Conservation (phyloP, 2,329 filamentous ascomycete genomes). For the Neonectria faginata region DNA sequence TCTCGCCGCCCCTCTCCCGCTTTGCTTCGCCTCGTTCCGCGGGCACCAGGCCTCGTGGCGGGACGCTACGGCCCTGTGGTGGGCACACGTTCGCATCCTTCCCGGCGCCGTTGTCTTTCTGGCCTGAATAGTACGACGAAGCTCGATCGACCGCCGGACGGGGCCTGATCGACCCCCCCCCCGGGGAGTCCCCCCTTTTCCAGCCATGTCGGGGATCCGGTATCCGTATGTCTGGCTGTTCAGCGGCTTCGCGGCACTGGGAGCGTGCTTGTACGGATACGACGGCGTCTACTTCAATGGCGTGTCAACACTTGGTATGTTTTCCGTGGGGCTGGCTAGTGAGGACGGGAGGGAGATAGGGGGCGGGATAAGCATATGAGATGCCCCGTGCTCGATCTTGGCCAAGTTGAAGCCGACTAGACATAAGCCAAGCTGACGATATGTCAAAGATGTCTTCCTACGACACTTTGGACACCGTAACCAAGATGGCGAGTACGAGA, state of each 20-base stretch:
- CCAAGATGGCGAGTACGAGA: conserved; percentile 46
- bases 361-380: background rate
- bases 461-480: conserved; percentile 48
- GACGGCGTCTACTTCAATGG: conserved; percentile 54
- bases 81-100: background rate
- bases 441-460: conserved; percentile 47
- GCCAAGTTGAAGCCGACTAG: background rate
- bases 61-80: conserved; percentile 3
- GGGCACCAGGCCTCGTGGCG: conserved; percentile 1
- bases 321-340: background rate
- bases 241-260: conserved; percentile 52
- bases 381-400: background rate
- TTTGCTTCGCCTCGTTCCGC: background rate
- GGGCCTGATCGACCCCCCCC: background rate
- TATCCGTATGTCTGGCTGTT: conserved; percentile 49
- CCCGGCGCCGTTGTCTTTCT: background rate
- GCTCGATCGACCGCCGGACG: background rate
- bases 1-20: background rate
- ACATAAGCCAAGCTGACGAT: background rate
- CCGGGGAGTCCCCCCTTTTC: no score
- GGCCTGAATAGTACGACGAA: background rate
- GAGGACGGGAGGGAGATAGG: background rate
- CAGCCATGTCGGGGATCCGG: conserved; percentile 38
- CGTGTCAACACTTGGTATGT: conserved; percentile 48
- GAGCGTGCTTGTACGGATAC: conserved; percentile 53